Conservation (phyloP, 768 basidiomycete species). For the Suillus fuscotomentosus region DNA sequence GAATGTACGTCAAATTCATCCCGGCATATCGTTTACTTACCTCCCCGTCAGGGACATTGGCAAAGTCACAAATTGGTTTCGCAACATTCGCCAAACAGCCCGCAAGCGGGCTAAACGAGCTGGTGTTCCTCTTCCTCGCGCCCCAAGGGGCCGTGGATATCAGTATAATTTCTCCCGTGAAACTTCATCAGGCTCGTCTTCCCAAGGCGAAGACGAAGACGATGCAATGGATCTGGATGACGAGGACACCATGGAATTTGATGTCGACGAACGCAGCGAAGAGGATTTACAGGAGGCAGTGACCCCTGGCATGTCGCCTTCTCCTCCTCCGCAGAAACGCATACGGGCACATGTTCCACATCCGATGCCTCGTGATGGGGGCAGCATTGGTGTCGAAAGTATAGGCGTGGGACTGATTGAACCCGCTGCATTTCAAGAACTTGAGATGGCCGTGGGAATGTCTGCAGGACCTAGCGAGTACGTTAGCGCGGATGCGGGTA, state of each 20-base stretch:
- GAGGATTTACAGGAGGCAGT: conserved; percentile 76
- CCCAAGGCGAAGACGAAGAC: conserved; percentile 35
- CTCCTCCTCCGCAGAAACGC: conserved; percentile 34
- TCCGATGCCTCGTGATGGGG: conserved; percentile 27
- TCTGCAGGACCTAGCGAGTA: conserved; percentile 22
- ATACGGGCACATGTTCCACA: conserved; percentile 25
- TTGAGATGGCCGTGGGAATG: conserved; percentile 43
- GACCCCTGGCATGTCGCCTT: conserved; percentile 55
- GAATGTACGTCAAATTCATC: conserved; percentile 52
- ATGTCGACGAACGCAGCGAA: conserved; percentile 54
- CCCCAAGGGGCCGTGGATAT: conserved; percentile 41
- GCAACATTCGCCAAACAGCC: conserved; percentile 80
- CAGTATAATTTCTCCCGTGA: conserved; percentile 43
- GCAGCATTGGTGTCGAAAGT: conserved; percentile 24
- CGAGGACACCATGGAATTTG: conserved; percentile 43
- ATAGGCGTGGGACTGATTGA: conserved; percentile 38
- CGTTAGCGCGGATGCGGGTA: conserved; percentile 16
- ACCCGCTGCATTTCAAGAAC: conserved; percentile 42
- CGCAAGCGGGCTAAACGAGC: conserved; percentile 62
- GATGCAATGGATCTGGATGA: conserved; percentile 52
- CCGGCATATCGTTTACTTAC: conserved; percentile 7
- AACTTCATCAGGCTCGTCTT: conserved; percentile 52
- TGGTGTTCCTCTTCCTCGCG: conserved; percentile 29
- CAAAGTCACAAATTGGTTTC: conserved; percentile 88
- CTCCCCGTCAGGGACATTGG: conserved; percentile 60